Conservation (phyloP, 1,139 yeast species). For the Meyerozyma sp. region DNA sequence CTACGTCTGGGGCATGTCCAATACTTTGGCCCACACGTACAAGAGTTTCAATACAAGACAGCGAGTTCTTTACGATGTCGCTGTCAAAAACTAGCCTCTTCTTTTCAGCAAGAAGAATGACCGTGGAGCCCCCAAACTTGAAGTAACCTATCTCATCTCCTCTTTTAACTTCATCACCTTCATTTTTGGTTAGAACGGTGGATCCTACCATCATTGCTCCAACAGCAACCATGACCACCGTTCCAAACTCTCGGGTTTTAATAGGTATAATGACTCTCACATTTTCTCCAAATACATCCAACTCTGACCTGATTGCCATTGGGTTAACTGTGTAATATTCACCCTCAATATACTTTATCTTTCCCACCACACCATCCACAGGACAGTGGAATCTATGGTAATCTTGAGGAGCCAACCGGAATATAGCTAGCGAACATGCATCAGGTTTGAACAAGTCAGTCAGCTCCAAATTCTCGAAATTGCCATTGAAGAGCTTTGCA, state of each 20-base stretch:
- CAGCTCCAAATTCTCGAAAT: slow-evolving; percentile 45
- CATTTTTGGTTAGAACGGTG: slow-evolving; percentile 63
- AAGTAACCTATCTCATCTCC: slow-evolving; percentile 91
- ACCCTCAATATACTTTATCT: slow-evolving; percentile 69
- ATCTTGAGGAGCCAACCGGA: slow-evolving; percentile 94
- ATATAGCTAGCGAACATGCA: slow-evolving; percentile 65
- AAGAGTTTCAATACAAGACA: slow-evolving; percentile 69
- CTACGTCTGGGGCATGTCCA: slow-evolving; percentile 59
- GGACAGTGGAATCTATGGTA: slow-evolving; percentile 93
- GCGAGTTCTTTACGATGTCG: slow-evolving; percentile 68
- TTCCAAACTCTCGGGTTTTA: slow-evolving; percentile 68
- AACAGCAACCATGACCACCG: slow-evolving; percentile 71
- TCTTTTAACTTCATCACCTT: slow-evolving; percentile 52
- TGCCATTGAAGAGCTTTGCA: slow-evolving; percentile 56
- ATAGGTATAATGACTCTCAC: slow-evolving; percentile 75
- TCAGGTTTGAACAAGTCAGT: slow-evolving; percentile 31
- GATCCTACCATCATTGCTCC: slow-evolving; percentile 99
- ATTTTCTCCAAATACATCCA: slow-evolving; percentile 93
- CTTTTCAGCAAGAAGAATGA: slow-evolving; percentile 49
- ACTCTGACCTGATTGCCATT: slow-evolving; percentile 84
- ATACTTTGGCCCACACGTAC: slow-evolving; percentile 88
- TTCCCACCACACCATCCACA: slow-evolving; percentile 65
- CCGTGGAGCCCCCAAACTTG: slow-evolving; percentile 93
- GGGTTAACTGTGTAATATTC: slow-evolving; percentile 96
- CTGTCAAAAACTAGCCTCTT: slow-evolving; percentile 53